Base-by-base conservation (phyloP, 2,329 filamentous ascomycete genomes). In the Xylariaceae sp. region DNA sequence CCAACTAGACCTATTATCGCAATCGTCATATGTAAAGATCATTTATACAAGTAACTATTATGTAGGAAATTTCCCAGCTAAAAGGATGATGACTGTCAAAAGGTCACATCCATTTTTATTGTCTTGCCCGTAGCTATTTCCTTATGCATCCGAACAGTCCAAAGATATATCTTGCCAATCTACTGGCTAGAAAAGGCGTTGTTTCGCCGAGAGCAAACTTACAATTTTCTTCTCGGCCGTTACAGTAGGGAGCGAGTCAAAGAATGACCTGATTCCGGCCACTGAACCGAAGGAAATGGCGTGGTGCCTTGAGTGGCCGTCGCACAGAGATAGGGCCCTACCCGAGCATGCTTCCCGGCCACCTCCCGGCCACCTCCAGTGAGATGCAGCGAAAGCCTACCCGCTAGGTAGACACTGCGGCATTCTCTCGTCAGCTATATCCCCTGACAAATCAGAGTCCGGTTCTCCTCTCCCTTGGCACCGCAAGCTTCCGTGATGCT, bases 321-420 rank as follows among this genome's bases (percentile, higher is more conserved):
- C 53, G 54, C 40, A 67, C 65, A 59, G 52, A 50, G 42, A 58
- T n/a, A n/a, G 62, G 59, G 61, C 63, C 62, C 53, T 66, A 65
- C 62, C 65, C 65, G 65, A 55, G 39, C 58, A 59, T 53, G 39
- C 33, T 58, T 23, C 33, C 27, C 49, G n/a, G n/a, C n/a, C n/a
- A n/a, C n/a, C n/a, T n/a, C n/a, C n/a, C n/a, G n/a, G n/a, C n/a
- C 50, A 55, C 55, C 60, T 64, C 57, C 58, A 64, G 53, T 55
- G 61, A 55, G 44, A 45, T 65, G 50, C 57, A 58, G 52, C 50
- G 40, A 53, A 53, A 50, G 36, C 55, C 42, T 42, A 39, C 48
- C 40, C 42, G 49, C 59, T 55, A 49, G 53, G 55, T 45, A 59
- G 50, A 53, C 55, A 58, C 46, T 52, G 54, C 53, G 61, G 51